Conservation (phyloP, 148 eudicot genomes). For the Chenopodium album region DNA sequence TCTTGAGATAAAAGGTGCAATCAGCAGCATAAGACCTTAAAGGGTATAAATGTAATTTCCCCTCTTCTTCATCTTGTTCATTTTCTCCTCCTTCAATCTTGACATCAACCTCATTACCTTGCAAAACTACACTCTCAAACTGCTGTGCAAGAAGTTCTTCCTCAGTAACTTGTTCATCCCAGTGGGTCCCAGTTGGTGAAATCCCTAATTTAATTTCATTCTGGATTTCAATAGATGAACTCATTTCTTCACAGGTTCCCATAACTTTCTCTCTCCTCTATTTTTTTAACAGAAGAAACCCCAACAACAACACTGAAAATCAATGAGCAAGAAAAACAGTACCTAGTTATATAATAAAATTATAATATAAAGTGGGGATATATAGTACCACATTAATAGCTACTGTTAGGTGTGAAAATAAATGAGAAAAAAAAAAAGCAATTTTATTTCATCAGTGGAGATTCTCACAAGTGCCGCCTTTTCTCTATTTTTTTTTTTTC, state of each 20-base stretch:
- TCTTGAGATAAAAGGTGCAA: slow-evolving; percentile 53
- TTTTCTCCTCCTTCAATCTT: slow-evolving; percentile 2
- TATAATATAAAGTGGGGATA: neutral
- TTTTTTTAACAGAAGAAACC: slow-evolving; percentile 17
- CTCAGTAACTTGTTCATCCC: neutral
- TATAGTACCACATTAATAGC: neutral
- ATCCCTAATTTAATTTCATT: slow-evolving; percentile 12
- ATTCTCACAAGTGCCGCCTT: slow-evolving; percentile 24
- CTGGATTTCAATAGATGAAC: slow-evolving; percentile 12
- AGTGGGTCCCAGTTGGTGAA: slow-evolving; percentile 24
- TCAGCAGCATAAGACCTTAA: slow-evolving; percentile 47
- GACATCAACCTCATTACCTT: slow-evolving; percentile 8
- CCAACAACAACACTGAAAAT: slow-evolving; percentile 17
- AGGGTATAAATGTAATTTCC: slow-evolving; percentile 25
- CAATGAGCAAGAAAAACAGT: slow-evolving; percentile 1
- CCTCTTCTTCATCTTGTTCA: slow-evolving; percentile 9
- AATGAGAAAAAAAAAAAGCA: slow-evolving; percentile 6
- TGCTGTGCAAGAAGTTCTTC: slow-evolving; percentile 20
- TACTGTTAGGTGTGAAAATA: slow-evolving; percentile 18
- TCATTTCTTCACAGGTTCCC: slow-evolving; percentile 32
- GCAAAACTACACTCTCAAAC: slow-evolving; percentile 24
- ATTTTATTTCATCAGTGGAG: slow-evolving; percentile 13
- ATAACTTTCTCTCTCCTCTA: slow-evolving; percentile 5
- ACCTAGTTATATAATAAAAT: neutral
- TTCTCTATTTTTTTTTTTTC: neutral